These are phyloP conservation scores for Crithidia mellificae DNA, from an alignment of 208 protist genomes.

Conservation along the genomic window DNA sequence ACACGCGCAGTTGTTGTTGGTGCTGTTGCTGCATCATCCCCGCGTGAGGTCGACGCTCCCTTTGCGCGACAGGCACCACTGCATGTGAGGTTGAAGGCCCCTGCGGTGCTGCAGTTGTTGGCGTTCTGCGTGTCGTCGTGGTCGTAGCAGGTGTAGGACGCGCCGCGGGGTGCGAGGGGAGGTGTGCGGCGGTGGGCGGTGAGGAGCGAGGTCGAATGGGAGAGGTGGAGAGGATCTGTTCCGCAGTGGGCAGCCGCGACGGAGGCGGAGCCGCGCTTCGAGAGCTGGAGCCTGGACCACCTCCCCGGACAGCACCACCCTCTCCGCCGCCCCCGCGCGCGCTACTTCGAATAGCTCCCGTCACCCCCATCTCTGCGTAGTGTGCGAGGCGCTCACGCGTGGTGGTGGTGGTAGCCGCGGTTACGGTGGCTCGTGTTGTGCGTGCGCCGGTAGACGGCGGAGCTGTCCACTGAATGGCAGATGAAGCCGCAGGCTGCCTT, in stretches of 20 bases:
- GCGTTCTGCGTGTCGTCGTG: too few relatives aligned
- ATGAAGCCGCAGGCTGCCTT: background rate
- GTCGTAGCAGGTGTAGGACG: too few relatives aligned
- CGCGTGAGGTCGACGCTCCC: conserved; percentile 1
- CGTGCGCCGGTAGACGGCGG: background rate
- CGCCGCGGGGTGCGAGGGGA: too few relatives aligned
- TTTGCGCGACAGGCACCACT: background rate
- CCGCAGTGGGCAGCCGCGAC: background rate
- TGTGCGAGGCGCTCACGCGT: background rate
- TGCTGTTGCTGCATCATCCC: too few relatives aligned
- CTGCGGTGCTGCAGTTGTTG: too few relatives aligned
- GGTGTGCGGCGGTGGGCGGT: background rate
- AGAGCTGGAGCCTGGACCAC: background rate
- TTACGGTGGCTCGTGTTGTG: background rate
- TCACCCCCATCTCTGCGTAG: background rate
- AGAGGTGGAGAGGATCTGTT: background rate
- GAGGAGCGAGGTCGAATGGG: conserved; percentile 3
- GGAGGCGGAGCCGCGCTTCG: background rate
- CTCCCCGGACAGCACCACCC: too few relatives aligned
- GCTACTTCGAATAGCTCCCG: conserved; percentile 6
- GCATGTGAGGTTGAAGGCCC: background rate
- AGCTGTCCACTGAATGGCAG: conserved; percentile 10
- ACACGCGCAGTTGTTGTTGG: conserved; percentile 18
- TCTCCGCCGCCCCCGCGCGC: too few relatives aligned
- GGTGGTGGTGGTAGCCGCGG: background rate